Evolutionary conservation across 2,329 filamentous ascomycete genomes (phyloP).

Genomic region (Colletotrichum sp.): DNA sequence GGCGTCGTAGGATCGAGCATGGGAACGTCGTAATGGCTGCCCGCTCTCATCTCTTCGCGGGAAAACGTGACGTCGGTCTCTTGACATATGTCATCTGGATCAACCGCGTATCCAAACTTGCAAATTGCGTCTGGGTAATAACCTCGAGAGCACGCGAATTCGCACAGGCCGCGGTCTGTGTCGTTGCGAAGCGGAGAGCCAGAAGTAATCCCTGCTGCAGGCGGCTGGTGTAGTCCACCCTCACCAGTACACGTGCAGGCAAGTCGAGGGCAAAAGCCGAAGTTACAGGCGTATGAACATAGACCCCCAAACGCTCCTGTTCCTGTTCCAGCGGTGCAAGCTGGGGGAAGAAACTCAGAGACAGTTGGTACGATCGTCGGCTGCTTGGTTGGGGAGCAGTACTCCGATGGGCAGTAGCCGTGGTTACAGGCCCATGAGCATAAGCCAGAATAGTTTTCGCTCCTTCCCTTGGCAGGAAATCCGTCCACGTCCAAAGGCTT

Average conservation of each 20-base stretch:
- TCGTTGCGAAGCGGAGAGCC: background rate
- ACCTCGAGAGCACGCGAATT: conserved; percentile 47
- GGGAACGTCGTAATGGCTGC: background rate
- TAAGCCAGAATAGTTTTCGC: background rate
- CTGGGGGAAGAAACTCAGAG: background rate
- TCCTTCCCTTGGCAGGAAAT: background rate
- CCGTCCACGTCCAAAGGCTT: conserved; percentile 8
- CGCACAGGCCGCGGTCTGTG: conserved; percentile 46
- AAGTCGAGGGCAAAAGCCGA: background rate
- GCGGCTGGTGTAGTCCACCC: accelerated
- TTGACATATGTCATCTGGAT: background rate
- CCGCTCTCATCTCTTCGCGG: background rate
- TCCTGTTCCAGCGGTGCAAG: conserved; percentile 2
- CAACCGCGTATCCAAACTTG: accelerated
- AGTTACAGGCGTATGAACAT: background rate
- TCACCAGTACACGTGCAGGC: background rate
- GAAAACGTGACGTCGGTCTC: background rate
- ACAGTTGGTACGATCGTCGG: background rate
- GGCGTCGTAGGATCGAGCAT: background rate
- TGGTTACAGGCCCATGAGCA: conserved; percentile 40
- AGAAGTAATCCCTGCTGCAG: background rate
- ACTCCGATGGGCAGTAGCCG: conserved; percentile 45
- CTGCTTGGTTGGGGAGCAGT: background rate
- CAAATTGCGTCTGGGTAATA: conserved; percentile 39
- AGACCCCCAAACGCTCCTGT: background rate